phyloP scores from a whole-genome alignment of 140 eudicot genomes.

The Senecio squalidus region DNA sequence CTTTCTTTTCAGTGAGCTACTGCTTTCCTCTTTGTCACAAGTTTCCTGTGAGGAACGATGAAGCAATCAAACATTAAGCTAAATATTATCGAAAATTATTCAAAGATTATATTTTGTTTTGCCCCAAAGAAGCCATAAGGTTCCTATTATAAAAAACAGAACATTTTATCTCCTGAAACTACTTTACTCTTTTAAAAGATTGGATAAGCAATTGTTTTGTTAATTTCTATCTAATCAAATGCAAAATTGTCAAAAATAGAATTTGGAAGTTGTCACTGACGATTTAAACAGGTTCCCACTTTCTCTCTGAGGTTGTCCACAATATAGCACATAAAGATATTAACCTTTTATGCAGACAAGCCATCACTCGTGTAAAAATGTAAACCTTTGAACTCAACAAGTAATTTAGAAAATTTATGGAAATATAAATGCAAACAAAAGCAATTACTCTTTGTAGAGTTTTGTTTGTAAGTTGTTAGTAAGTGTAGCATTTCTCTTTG shows the following conservation, averaged over 20 bases:
- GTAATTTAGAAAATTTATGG: neutral
- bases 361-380: constrained; percentile 3
- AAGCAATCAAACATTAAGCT: neutral
- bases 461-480: no score
- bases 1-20: constrained; percentile 14
- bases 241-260: neutral
- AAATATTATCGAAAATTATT: neutral
- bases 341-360: neutral
- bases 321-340: neutral
- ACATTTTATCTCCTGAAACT: neutral
- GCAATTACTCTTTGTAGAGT: no score
- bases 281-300: no score
- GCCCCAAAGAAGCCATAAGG: neutral
- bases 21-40: constrained; percentile 9
- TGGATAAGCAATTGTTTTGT: neutral
- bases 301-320: no score
- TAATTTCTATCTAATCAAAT: neutral
- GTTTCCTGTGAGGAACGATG: constrained; percentile 14
- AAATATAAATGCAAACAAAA: neutral
- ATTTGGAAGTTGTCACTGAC: neutral
- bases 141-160: neutral
- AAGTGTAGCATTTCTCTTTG: neutral
- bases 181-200: neutral
- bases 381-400: neutral
- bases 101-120: neutral